Percentiles rank a stretch among this genome's conserved stretches.
Evolutionary conservation across 164 flowering plant species (phyloP).

Genomic region (Berberis thunbergii): DNA sequence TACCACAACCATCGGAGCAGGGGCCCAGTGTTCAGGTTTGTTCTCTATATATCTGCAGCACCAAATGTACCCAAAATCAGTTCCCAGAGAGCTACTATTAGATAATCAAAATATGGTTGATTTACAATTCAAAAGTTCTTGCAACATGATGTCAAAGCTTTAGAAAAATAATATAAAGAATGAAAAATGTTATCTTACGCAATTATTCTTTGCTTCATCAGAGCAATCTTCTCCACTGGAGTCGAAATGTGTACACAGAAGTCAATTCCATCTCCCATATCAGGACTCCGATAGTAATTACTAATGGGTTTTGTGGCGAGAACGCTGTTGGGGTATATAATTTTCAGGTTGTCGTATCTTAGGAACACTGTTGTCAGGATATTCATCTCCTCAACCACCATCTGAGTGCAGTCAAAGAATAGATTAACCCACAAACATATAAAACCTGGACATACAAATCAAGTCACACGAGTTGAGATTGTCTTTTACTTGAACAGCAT

Average conservation of each 20-base stretch:
- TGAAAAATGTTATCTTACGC: constrained; percentile 13
- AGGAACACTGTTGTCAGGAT: constrained; percentile 57
- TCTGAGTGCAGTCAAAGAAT: constrained; percentile 20
- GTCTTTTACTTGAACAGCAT: constrained; percentile 40
- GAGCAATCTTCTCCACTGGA: constrained; percentile 41
- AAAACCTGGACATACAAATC: background rate
- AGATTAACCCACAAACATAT: background rate
- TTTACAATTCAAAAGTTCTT: too few relatives aligned
- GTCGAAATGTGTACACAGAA: constrained; percentile 52
- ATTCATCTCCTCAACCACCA: constrained; percentile 73
- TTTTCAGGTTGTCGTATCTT: constrained; percentile 47
- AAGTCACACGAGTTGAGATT: background rate
- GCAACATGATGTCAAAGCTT: too few relatives aligned
- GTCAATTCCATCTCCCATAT: constrained; percentile 49
- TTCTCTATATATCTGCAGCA: too few relatives aligned
- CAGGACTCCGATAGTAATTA: constrained; percentile 54
- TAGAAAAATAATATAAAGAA: too few relatives aligned
- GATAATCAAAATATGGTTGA: too few relatives aligned
- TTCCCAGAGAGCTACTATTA: too few relatives aligned
- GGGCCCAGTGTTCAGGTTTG: too few relatives aligned
- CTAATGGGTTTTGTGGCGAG: constrained; percentile 43
- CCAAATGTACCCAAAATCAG: too few relatives aligned
- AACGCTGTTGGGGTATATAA: constrained; percentile 50
- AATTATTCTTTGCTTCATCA: constrained; percentile 35
- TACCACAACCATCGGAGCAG: too few relatives aligned